phyloP scores from a whole-genome alignment of 2,329 filamentous ascomycete species.

The Fusarium sp. region DNA sequence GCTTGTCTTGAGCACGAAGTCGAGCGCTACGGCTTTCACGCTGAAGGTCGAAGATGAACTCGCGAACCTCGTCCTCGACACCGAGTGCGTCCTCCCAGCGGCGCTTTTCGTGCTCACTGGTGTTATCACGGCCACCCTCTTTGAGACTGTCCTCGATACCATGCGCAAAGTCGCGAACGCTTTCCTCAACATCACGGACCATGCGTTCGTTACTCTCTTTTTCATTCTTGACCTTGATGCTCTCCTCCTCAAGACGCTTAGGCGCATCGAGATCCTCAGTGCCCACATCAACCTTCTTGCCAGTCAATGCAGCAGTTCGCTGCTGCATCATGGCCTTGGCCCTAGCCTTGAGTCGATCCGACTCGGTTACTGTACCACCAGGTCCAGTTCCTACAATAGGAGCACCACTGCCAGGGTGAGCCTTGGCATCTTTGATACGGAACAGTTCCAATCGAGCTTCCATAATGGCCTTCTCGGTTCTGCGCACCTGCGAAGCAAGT shows the following conservation, averaged over 20 bases:
- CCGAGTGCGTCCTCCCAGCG: constrained; percentile 97
- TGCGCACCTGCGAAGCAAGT: constrained; percentile 90
- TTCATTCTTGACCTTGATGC: constrained; percentile 81
- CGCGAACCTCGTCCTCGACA: constrained; percentile 95
- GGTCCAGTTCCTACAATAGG: constrained; percentile 92
- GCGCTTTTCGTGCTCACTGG: constrained; percentile 88
- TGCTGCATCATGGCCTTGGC: constrained; percentile 99
- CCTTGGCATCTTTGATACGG: constrained; percentile 91
- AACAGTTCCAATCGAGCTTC: constrained; percentile 94
- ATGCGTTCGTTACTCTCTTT: constrained; percentile 95
- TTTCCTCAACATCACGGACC: constrained; percentile 97
- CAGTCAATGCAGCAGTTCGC: constrained; percentile 89
- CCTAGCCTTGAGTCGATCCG: constrained; percentile 92
- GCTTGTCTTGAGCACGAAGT: constrained; percentile 70
- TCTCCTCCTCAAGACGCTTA: constrained; percentile 90
- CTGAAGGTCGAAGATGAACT: constrained; percentile 98
- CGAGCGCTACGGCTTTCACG: constrained; percentile 83
- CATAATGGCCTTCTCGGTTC: constrained; percentile 90
- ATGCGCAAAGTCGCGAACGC: constrained; percentile 86
- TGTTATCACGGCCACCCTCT: constrained; percentile 78
- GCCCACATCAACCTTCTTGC: constrained; percentile 77
- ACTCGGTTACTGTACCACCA: constrained; percentile 89
- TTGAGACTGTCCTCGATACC: constrained; percentile 90
- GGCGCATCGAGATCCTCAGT: constrained; percentile 83
- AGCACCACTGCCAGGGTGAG: constrained; percentile 82